Evolutionary conservation across 257 asterid genomes (phyloP).

Genomic region (Rubia yunnanensis): DNA sequence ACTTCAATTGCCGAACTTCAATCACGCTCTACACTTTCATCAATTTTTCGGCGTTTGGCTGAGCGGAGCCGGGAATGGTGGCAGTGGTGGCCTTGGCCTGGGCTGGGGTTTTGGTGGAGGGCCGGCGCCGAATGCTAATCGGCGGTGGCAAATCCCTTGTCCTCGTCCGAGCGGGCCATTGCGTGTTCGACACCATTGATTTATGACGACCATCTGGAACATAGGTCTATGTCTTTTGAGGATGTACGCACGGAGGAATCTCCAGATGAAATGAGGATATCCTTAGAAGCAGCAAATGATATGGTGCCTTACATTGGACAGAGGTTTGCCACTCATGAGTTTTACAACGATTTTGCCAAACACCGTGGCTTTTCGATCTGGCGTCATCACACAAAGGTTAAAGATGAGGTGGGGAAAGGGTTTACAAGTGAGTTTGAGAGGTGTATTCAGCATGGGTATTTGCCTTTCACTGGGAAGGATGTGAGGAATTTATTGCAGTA

Average conservation of each 20-base stretch:
- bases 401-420: conserved; percentile 97
- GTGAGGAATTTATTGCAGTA: conserved; percentile 91
- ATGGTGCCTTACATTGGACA: conserved; percentile 76
- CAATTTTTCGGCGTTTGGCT: too few relatives aligned
- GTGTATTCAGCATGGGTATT: conserved; percentile 78
- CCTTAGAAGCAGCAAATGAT: conserved; percentile 51
- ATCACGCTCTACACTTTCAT: too few relatives aligned
- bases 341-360: conserved; percentile 79
- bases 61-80: too few relatives aligned
- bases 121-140: too few relatives aligned
- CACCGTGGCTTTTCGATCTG: conserved; percentile 86
- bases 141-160: too few relatives aligned
- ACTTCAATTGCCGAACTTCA: too few relatives aligned
- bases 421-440: conserved; percentile 92
- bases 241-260: conserved; percentile 84
- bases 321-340: conserved; percentile 68
- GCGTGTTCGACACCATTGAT: too few relatives aligned
- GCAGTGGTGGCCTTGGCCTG: too few relatives aligned
- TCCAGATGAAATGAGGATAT: conserved; percentile 57
- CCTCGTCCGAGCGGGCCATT: too few relatives aligned
- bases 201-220: conserved; percentile 78
- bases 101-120: too few relatives aligned
- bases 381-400: conserved; percentile 94
- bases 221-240: conserved; percentile 73
- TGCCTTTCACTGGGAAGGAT: conserved; percentile 97